Evolutionary conservation across 2,329 filamentous ascomycete species (phyloP), one percentile per base, ranked within the genome.

Genomic region (Alternaria rosae): DNA sequence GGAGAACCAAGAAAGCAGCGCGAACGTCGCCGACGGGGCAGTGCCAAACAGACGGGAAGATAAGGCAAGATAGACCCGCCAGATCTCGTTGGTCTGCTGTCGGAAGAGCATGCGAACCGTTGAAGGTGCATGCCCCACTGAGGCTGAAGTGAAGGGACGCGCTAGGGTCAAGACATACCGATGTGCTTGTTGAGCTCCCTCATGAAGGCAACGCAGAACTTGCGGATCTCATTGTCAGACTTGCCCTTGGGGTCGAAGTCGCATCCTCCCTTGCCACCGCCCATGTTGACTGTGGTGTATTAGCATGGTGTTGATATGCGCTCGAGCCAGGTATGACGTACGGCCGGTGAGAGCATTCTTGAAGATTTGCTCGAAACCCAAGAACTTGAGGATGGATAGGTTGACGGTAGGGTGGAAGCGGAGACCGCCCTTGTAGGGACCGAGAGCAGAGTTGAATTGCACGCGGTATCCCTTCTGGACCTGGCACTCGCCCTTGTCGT

Each of bases 201-300:
- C 95, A 98, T 98, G 87, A 98, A 99, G 62, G 93, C 84, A 70
- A 91, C 89, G 85, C 94, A 98, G 88, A 99, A 98, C 79, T 92
- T 92, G 78, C 95, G 92, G 84, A 98, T 98, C 88, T 98, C 95
- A 81, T 89, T 92, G 84, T 99, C 94, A 58, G 91, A 92, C 88
- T 97, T 98, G 85, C 93, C 94, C 89, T 98, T 99, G 82, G 95
- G 95, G 84, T 98, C 93, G 81, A 99, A 98, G 86, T 98, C 95
- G 80, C 94, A 91, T 77, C 95, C 95, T 84, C 95, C 95, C 86
- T 98, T 98, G 78, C 92, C 95, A 84, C 95, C 95, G 70, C 95
- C 95, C 89, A 99, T 97, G 85, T 88, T 92, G 77, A 96, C 89
- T 92, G 58, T 23, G 13, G n/a, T 43, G 32, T 28, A 30, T 72